Conservation (phyloP, 192 early-diverging fungal genomes). For the Coemansia sp. region DNA sequence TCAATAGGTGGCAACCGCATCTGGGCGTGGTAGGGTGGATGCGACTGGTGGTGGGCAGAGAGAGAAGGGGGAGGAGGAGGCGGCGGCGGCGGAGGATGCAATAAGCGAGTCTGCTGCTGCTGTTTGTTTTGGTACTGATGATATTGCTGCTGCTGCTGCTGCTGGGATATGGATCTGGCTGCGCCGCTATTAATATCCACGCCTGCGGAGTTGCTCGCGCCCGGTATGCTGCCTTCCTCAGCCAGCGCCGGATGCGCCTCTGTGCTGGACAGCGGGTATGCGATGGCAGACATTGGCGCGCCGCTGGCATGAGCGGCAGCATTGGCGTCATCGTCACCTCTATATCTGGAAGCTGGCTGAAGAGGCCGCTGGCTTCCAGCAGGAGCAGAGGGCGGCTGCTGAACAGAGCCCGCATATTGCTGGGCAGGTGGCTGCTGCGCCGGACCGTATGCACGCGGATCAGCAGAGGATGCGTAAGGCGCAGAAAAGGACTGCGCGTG, state of each 20-base stretch:
- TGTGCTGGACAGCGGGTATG: neutral
- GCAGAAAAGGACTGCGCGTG: neutral
- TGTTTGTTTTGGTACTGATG: neutral
- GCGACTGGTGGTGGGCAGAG: conserved; percentile 10
- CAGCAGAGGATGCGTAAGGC: conserved; percentile 14
- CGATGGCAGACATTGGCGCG: neutral
- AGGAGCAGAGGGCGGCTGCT: neutral
- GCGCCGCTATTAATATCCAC: neutral
- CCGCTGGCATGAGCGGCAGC: neutral
- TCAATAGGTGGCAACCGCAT: conserved; percentile 51
- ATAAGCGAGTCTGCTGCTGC: neutral
- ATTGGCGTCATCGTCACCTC: neutral
- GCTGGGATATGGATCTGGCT: neutral
- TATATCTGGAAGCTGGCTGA: conserved; percentile 9
- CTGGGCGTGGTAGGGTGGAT: conserved; percentile 14
- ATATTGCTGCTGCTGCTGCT: neutral
- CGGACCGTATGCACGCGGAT: conserved; percentile 23
- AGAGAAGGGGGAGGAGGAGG: conserved; percentile 17
- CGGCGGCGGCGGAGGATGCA: conserved; percentile 7
- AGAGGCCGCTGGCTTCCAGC: conserved; percentile 5
- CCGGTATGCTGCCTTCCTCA: neutral
- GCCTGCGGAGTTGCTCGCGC: neutral
- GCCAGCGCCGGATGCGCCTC: neutral
- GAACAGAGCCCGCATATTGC: neutral
- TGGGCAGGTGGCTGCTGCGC: conserved; percentile 5